A percentile compares a stretch with the other conserved stretches of the same genome.
Conservation (phyloP, 1,284 basidiomycete species). For the Trichosporon coremiiforme region DNA sequence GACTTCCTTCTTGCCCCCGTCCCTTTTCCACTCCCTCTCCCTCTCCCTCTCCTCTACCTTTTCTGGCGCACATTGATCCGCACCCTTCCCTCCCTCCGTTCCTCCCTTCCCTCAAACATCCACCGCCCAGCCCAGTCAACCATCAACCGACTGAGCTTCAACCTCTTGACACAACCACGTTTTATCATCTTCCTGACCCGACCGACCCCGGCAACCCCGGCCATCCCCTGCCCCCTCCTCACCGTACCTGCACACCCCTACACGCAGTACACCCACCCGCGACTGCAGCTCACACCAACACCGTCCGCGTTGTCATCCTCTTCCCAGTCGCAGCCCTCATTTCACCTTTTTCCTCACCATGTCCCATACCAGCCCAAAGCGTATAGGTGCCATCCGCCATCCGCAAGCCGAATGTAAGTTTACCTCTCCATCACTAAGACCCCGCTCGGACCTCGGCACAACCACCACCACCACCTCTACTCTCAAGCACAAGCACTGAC, state of each 20-base stretch:
- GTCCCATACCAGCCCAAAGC: slow-evolving; percentile 50
- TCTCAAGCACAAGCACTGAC: slow-evolving; percentile 22
- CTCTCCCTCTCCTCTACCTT: no score
- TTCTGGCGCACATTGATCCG: neutral
- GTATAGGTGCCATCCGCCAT: slow-evolving; percentile 50
- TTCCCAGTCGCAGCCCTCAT: no score
- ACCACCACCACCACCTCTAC: neutral
- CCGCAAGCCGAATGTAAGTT: slow-evolving; percentile 53
- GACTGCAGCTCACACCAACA: neutral
- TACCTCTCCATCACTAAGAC: neutral
- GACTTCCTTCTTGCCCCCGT: neutral
- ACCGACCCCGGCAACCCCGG: neutral
- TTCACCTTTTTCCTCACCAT: slow-evolving; percentile 26
- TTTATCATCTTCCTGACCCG: neutral
- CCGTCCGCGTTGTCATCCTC: neutral
- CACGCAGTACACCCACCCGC: neutral
- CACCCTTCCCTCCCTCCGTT: neutral
- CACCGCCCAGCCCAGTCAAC: neutral
- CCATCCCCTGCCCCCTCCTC: neutral
- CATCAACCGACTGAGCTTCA: no score
- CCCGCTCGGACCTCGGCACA: neutral
- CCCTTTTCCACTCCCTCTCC: neutral
- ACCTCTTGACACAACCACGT: slow-evolving; percentile 4
- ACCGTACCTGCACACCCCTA: neutral
- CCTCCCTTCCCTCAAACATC: neutral